A percentile compares a stretch with the other conserved stretches of the same genome.
These are phyloP conservation scores for Diutina scorzettiae DNA, from an alignment of 1,139 yeast genomes.

Conservation along the genomic window DNA sequence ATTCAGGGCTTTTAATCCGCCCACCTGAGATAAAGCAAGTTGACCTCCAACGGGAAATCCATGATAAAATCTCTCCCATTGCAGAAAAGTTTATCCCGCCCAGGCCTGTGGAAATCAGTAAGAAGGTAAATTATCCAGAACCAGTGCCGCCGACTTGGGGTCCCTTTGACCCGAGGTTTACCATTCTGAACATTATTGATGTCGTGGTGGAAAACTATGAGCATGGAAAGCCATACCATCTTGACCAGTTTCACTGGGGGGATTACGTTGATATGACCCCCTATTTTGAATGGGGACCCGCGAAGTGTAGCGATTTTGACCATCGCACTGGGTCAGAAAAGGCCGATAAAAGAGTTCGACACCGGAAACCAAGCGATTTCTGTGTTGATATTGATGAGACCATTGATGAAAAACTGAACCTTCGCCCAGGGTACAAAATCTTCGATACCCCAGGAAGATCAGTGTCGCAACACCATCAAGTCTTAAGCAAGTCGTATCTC, in stretches of 20 bases:
- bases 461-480: background rate
- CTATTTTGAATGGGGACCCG: background rate
- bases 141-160: background rate
- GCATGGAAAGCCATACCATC: background rate
- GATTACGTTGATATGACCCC: background rate
- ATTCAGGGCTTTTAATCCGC: too few relatives aligned
- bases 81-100: background rate
- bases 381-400: background rate
- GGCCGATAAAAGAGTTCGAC: background rate
- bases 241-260: slow-evolving; percentile 5
- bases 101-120: background rate
- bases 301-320: background rate
- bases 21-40: too few relatives aligned
- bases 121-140: background rate
- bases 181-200: background rate
- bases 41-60: background rate
- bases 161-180: slow-evolving; percentile 4
- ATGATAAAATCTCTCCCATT: background rate
- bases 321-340: background rate
- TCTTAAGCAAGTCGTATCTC: background rate
- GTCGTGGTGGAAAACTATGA: background rate
- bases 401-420: background rate
- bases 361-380: background rate
- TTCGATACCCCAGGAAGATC: background rate
- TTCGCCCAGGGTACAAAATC: background rate